Evolutionary conservation across 179 eudicot species (phyloP).

Genomic region (Camellia oleifera): DNA sequence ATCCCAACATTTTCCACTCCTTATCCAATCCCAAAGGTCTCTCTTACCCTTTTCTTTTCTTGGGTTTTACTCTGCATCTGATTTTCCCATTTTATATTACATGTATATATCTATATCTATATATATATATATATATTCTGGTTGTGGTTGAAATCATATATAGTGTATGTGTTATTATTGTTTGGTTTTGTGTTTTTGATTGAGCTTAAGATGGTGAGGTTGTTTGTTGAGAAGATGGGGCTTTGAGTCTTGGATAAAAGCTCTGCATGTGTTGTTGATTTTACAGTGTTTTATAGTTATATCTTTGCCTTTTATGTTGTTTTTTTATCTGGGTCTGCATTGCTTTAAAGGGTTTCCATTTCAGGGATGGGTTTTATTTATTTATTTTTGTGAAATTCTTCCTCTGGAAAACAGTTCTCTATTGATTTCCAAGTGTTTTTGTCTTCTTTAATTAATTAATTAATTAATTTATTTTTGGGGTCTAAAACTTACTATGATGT

Average conservation of each 20-base stretch:
- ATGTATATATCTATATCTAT: not conserved
- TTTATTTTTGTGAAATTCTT: not conserved
- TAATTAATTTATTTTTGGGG: not conserved
- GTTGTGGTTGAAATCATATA: constrained; percentile 1
- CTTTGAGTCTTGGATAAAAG: constrained; percentile 3
- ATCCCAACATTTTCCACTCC: constrained; percentile 25
- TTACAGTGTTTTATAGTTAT: not conserved
- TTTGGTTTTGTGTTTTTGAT: not conserved
- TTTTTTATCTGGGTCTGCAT: not conserved
- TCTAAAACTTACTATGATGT: not conserved
- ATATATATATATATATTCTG: not conserved
- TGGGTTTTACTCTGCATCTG: not conserved
- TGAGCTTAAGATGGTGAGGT: constrained; percentile 4
- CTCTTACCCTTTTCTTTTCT: not conserved
- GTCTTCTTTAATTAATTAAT: too few relatives aligned
- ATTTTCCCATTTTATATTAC: not conserved
- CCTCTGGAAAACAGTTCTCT: constrained; percentile 2
- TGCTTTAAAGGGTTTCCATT: constrained; percentile 12
- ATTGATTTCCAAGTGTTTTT: not conserved
- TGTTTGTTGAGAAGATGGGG: not conserved
- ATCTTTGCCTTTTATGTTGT: not conserved
- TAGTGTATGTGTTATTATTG: not conserved
- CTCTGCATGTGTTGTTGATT: constrained; percentile 14
- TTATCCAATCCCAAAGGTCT: constrained; percentile 24
- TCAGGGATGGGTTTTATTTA: not conserved